Evolutionary conservation across 129 eudicot genomes (phyloP).

Genomic region (Cynara cardunculus): DNA sequence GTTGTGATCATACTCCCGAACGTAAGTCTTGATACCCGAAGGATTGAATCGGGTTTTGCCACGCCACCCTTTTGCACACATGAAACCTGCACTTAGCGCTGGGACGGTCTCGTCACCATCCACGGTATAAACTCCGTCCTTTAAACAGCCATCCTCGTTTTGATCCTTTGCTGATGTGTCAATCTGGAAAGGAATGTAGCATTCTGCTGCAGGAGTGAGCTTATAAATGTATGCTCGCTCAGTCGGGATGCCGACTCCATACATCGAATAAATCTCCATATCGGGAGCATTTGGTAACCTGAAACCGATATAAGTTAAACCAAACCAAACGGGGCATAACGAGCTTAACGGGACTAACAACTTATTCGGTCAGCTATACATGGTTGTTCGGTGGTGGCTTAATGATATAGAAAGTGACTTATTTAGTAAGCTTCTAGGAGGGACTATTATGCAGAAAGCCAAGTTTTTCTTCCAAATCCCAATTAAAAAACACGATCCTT

Average conservation of each 20-base stretch:
- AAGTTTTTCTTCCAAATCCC: too few species aligned
- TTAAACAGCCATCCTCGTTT: constrained; percentile 46
- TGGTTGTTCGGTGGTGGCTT: too few species aligned
- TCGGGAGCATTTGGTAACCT: constrained; percentile 98
- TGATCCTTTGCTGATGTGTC: constrained; percentile 67
- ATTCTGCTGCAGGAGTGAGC: constrained; percentile 60
- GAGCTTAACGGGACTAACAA: too few species aligned
- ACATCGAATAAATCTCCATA: constrained; percentile 86
- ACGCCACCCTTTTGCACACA: constrained; percentile 99
- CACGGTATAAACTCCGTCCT: constrained; percentile 68
- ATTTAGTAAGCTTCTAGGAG: too few species aligned
- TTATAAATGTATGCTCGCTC: constrained; percentile 85
- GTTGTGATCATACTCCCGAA: constrained; percentile 84
- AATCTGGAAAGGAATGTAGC: constrained; percentile 87
- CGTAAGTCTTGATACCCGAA: constrained; percentile 63
- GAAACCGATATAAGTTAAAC: constrained; percentile 7
- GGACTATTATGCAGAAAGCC: too few species aligned
- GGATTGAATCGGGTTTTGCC: constrained; percentile 94
- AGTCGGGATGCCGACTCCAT: constrained; percentile 91
- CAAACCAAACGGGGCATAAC: too few species aligned
- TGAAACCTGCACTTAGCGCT: constrained; percentile 81
- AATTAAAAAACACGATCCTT: too few species aligned
- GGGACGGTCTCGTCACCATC: constrained; percentile 98
- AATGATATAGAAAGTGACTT: too few species aligned
- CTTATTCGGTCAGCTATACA: too few species aligned